Percentiles rank a stretch among this genome's conserved stretches.
These are phyloP conservation scores for Marchantia paleacea DNA, from an alignment of 225 moss, liverwort and hornwort genomes.

Conservation along the genomic window DNA sequence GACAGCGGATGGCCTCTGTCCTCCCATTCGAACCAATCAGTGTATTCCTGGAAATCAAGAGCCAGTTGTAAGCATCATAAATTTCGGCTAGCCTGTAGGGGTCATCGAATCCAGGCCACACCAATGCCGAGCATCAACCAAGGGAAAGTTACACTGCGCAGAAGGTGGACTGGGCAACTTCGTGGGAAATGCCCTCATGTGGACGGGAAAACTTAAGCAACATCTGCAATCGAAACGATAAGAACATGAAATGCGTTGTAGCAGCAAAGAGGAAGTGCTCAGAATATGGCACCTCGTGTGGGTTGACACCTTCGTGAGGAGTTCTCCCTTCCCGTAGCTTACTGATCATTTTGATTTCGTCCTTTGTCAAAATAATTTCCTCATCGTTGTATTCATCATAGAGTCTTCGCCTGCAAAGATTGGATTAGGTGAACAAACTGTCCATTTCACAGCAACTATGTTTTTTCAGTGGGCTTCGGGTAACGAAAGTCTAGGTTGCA, in stretches of 20 bases:
- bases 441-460: too few species aligned
- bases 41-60: constrained; percentile 58
- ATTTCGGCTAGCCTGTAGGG: background rate
- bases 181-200: too few species aligned
- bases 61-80: background rate
- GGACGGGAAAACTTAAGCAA: too few species aligned
- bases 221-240: background rate
- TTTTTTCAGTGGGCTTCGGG: too few species aligned
- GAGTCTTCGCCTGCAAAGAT: constrained; percentile 63
- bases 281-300: constrained; percentile 61
- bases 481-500: too few species aligned
- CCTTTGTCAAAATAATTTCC: constrained; percentile 81
- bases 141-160: too few species aligned
- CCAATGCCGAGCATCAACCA: background rate
- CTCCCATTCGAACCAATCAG: constrained; percentile 98
- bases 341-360: constrained; percentile 83
- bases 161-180: too few species aligned
- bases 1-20: constrained; percentile 88
- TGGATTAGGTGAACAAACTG: too few species aligned
- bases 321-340: constrained; percentile 80
- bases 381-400: constrained; percentile 98
- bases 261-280: background rate
- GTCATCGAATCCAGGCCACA: background rate
- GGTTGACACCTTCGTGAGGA: constrained; percentile 86
- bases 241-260: background rate